Evolutionary conservation across 768 basidiomycete species (phyloP), one percentile per base, ranked within the genome.

Genomic region (Calocybe cyanea): DNA sequence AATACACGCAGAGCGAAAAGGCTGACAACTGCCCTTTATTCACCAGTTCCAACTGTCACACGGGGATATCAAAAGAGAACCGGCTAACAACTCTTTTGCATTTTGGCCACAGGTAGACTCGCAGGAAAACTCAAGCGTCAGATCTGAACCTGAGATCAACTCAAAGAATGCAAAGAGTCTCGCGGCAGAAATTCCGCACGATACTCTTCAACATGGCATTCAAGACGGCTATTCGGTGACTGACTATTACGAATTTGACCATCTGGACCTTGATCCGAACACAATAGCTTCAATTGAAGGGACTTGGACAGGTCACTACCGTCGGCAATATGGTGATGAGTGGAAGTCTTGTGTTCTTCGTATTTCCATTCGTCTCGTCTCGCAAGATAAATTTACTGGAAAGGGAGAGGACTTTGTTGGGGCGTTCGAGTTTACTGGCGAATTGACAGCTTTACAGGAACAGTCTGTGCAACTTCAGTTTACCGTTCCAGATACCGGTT

Each of bases 31-130:
- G n/a, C n/a, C n/a, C n/a, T n/a, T n/a, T n/a, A n/a, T n/a, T n/a
- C n/a, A n/a, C n/a, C n/a, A 64, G 66, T 65, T 66, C 44, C 62
- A 64, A 46, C 53, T 63, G 7, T 61, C 65, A 8, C 64, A 62
- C 39, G 65, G 65, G 4, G 63, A 65, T 52, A 56, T 66, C 38
- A 53, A 59, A 45, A 47, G 64, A 15, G 51, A 59, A 8, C 66
- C 66, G n/a, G 55, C 49, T 20, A 57, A 63, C 11, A 64, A 63
- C 30, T 60, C 64, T 2, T 63, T 66, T 39, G 57, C 53, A 1
- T 56, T 56, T 0, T 67, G 65, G n/a, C n/a, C n/a, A 28, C 46
- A 55, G 63, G 47, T 55, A 0, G 56, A 61, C 45, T 51, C 52
- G 3, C 54, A 56, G 20, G 61, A 44, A 11, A 50, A 50, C 53